phyloP scores from a whole-genome alignment of 2,329 filamentous ascomycete species.

The Hypoxylon sp. region DNA sequence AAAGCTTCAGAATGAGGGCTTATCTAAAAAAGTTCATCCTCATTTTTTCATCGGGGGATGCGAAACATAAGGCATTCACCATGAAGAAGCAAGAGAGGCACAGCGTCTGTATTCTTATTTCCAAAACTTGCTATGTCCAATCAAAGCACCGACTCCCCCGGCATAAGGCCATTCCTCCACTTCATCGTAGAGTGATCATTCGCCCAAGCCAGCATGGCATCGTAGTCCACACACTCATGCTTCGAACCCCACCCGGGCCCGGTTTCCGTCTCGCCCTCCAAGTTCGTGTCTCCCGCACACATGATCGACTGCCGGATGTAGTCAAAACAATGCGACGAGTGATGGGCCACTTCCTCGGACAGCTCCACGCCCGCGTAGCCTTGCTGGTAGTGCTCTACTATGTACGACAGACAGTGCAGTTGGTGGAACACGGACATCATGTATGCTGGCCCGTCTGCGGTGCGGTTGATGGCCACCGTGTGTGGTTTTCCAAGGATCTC shows the following conservation, averaged over 20 bases:
- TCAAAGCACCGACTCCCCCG: conserved; percentile 40
- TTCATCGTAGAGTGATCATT: conserved; percentile 45
- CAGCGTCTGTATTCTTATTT: too few relatives aligned
- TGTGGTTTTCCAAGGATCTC: conserved; percentile 44
- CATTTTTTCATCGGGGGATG: too few relatives aligned
- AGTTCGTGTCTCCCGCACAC: conserved; percentile 50
- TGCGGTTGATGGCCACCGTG: conserved; percentile 44
- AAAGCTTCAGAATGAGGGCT: too few relatives aligned
- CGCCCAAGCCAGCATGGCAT: conserved; percentile 48
- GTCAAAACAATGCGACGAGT: conserved; percentile 52
- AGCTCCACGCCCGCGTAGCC: conserved; percentile 47
- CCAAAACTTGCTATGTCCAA: too few relatives aligned
- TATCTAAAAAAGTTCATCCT: too few relatives aligned
- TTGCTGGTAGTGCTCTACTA: conserved; percentile 48
- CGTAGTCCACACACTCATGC: conserved; percentile 50
- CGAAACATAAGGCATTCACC: too few relatives aligned
- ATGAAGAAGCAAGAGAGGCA: too few relatives aligned
- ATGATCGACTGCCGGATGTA: conserved; percentile 51
- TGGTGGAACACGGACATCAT: conserved; percentile 53
- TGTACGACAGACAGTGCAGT: conserved; percentile 51
- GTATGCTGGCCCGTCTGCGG: conserved; percentile 48
- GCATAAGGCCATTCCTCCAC: conserved; percentile 45
- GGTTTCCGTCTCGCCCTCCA: conserved; percentile 49
- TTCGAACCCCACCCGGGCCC: conserved; percentile 50
- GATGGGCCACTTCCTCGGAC: conserved; percentile 48